Evolutionary conservation across 2,329 filamentous ascomycete species (phyloP).

Genomic region (Fusarium sp.): DNA sequence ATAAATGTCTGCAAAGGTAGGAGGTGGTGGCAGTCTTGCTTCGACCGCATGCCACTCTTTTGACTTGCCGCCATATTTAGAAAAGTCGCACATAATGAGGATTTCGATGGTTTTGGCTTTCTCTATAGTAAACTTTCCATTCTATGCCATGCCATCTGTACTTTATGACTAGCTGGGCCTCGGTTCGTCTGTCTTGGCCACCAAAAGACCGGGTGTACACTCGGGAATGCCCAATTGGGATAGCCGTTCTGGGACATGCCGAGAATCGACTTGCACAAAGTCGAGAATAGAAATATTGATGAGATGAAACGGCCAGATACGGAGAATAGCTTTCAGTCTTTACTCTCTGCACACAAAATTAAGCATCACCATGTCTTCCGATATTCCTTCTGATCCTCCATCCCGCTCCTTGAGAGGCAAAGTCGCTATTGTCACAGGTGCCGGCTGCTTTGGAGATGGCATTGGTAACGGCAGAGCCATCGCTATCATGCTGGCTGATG

Average conservation of each 20-base stretch:
- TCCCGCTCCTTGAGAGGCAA: constrained; percentile 43
- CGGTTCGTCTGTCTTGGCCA: too few species aligned
- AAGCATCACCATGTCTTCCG: constrained; percentile 7
- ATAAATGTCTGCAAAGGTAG: constrained; percentile 12
- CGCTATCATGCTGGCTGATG: constrained; percentile 68
- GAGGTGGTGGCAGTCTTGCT: constrained; percentile 10
- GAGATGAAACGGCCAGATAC: neutral
- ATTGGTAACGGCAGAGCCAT: constrained; percentile 70
- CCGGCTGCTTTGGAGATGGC: constrained; percentile 65
- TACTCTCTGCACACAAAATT: neutral
- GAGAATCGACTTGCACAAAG: neutral
- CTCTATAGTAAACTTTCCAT: neutral
- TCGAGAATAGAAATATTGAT: neutral
- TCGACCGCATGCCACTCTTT: constrained; percentile 57
- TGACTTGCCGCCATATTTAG: constrained; percentile 55
- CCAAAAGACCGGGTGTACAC: too few species aligned
- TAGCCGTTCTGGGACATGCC: neutral
- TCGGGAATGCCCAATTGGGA: constrained; percentile 8
- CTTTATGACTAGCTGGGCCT: neutral
- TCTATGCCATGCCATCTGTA: too few species aligned
- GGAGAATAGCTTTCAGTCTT: neutral
- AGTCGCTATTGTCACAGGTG: constrained; percentile 68
- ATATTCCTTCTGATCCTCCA: constrained; percentile 19
- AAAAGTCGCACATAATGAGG: constrained; percentile 41
- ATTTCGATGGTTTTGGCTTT: neutral